Percentiles rank a stretch among this genome's conserved stretches.
Conservation (phyloP, 1,139 yeast genomes). For the Candida anutae region DNA sequence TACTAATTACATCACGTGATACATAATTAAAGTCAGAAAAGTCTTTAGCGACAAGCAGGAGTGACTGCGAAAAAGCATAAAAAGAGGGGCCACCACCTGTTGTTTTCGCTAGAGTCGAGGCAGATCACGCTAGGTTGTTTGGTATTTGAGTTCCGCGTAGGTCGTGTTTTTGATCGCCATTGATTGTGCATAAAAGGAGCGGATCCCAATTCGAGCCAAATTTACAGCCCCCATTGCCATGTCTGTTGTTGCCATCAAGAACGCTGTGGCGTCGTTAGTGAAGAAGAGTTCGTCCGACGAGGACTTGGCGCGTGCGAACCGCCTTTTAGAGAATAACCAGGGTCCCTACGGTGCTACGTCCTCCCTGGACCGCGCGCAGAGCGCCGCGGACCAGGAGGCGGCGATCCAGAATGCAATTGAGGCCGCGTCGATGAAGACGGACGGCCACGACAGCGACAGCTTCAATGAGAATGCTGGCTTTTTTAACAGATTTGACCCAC, state of each 20-base stretch:
- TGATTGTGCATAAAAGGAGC: no score
- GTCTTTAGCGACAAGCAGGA: no score
- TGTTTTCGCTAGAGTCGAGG: no score
- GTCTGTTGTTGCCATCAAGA: conserved; percentile 36
- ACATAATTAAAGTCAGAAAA: no score
- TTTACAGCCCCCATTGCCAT: no score
- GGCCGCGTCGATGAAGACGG: conserved; percentile 8
- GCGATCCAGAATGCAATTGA: conserved; percentile 23
- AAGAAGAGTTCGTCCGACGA: conserved; percentile 17
- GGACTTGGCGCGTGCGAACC: conserved; percentile 27
- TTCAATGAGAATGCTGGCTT: conserved; percentile 22
- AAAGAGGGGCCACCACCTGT: no score
- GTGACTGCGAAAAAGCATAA: no score
- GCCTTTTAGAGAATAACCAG: conserved; percentile 25
- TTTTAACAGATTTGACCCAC: conserved; percentile 47
- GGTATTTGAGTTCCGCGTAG: no score
- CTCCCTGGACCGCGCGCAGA: conserved; percentile 27
- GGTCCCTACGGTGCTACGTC: conserved; percentile 34
- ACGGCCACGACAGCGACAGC: conserved; percentile 16
- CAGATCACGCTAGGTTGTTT: no score
- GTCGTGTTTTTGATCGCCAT: no score
- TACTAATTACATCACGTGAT: no score
- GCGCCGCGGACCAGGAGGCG: conserved; percentile 30
- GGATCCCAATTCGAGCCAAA: no score
- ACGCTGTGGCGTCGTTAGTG: conserved; percentile 21